Base-by-base conservation (phyloP, 176 grass and related monocot genomes). In the Eleusine indica region DNA sequence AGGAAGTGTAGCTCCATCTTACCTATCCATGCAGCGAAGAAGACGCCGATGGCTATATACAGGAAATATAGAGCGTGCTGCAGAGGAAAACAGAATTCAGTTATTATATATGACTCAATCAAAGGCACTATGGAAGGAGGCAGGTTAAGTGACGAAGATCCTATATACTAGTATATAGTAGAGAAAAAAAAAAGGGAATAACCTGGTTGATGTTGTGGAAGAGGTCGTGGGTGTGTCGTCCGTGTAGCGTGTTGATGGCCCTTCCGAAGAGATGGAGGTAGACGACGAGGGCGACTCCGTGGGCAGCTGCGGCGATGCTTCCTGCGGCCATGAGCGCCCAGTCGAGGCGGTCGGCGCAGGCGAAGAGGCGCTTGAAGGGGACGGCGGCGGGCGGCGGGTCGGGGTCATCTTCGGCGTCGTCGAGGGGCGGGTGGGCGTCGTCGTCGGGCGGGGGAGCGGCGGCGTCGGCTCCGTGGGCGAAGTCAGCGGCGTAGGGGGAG, bases 1-100 rank as follows among this genome's bases (percentile, higher is more conserved):
- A 47, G 44, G n/a, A 63, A 29, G 0, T 5, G 66, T 63, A 19
- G 42, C 10, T 78, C 83, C 44, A 69, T 72, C 84, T 87, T 92
- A 99, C 96, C 96, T 86, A 99, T 99, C 96, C 96, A 99, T 53
- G 89, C 96, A 39, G 96, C 91, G 88, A 94, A 78, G 73, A 99
- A 90, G 42, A 99, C 96, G 30, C 91, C 91, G 78, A 90, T 74
- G 74, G 93, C 93, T 84, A 99, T 99, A 74, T 99, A 99, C 71
- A 99, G 77, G 64, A 99, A 93, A 69, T 99, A 92, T 25, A 99
- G 81, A 51, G 92, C 91, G 9, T 96, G 91, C 96, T 99, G 96
- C 87, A 78, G 67, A 82, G 42, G 19, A 46, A 21, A 21, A 57
- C 5, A 7, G 18, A 6, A 57, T 18, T 17, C 0, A 19, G 21